phyloP scores from a whole-genome alignment of 169 alveolate species.

The Perkinsus olseni region DNA sequence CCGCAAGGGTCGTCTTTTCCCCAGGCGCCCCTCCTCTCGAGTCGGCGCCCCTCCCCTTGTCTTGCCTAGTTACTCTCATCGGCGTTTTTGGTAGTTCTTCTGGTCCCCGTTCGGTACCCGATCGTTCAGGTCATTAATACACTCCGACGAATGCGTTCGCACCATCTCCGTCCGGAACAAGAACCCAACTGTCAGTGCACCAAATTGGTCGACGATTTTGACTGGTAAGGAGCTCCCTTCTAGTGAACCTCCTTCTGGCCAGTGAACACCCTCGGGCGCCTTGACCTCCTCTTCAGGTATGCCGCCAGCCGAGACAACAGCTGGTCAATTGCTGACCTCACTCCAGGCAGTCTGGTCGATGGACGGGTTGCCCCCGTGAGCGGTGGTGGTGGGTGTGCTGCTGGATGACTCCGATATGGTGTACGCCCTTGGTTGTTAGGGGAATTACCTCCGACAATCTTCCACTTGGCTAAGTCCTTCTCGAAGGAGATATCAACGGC shows the following conservation, averaged over 20 bases:
- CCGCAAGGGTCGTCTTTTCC: too few relatives aligned
- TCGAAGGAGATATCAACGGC: neutral
- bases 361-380: neutral
- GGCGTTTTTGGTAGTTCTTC: neutral
- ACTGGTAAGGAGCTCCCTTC: neutral
- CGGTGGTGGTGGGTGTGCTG: neutral
- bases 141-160: neutral
- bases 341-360: neutral
- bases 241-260: neutral
- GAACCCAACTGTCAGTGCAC: neutral
- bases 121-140: neutral
- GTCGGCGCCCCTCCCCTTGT: too few relatives aligned
- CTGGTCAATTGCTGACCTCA: neutral
- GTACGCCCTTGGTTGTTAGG: neutral
- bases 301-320: neutral
- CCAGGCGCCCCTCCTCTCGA: too few relatives aligned
- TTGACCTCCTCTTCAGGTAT: neutral
- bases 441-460: neutral
- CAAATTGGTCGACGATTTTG: neutral
- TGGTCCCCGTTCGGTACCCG: too few relatives aligned
- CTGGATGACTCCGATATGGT: neutral
- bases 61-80: too few relatives aligned
- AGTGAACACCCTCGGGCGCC: neutral
- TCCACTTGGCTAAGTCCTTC: neutral
- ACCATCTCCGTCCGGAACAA: neutral